phyloP scores from a whole-genome alignment of 2,329 filamentous ascomycete genomes.

The Mycosphaerelloides madeirae region DNA sequence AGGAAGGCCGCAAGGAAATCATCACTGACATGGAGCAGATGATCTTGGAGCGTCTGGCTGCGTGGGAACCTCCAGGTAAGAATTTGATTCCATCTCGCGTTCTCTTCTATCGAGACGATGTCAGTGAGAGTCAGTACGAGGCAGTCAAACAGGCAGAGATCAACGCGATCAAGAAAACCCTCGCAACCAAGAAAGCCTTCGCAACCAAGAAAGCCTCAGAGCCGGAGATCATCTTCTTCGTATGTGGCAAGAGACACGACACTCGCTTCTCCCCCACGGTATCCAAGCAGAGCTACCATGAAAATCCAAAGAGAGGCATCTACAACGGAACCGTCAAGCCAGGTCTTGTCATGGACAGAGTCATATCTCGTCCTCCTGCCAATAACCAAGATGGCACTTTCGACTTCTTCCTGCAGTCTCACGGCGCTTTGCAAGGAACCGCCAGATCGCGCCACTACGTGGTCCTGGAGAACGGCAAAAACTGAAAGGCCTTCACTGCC shows the following conservation, averaged over 20 bases:
- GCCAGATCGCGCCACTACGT: slow-evolving; percentile 78
- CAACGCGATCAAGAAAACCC: slow-evolving; percentile 1
- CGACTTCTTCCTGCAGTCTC: slow-evolving; percentile 17
- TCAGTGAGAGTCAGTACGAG: slow-evolving; percentile 32
- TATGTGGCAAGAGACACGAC: slow-evolving; percentile 39
- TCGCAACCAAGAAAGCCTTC: not conserved
- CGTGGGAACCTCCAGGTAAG: slow-evolving; percentile 1
- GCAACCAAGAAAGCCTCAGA: too few relatives aligned
- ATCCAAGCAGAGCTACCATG: not conserved
- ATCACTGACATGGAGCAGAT: slow-evolving; percentile 3
- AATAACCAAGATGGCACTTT: not conserved
- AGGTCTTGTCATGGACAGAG: slow-evolving; percentile 12
- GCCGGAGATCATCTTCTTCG: slow-evolving; percentile 27
- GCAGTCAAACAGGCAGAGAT: slow-evolving; percentile 6
- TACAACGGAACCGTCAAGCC: slow-evolving; percentile 4
- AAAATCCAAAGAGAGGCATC: not conserved
- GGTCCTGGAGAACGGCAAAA: slow-evolving; percentile 28
- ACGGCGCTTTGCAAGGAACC: slow-evolving; percentile 60
- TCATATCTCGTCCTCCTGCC: not conserved
- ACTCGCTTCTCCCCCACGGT: slow-evolving; percentile 36
- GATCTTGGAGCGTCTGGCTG: slow-evolving; percentile 2
- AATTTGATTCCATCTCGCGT: slow-evolving; percentile 13
- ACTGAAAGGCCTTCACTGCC: not conserved
- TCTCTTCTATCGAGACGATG: slow-evolving; percentile 36
- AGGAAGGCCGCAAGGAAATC: slow-evolving; percentile 3